phyloP scores from a whole-genome alignment of 345 rosid species.

The Garcia nutans region DNA sequence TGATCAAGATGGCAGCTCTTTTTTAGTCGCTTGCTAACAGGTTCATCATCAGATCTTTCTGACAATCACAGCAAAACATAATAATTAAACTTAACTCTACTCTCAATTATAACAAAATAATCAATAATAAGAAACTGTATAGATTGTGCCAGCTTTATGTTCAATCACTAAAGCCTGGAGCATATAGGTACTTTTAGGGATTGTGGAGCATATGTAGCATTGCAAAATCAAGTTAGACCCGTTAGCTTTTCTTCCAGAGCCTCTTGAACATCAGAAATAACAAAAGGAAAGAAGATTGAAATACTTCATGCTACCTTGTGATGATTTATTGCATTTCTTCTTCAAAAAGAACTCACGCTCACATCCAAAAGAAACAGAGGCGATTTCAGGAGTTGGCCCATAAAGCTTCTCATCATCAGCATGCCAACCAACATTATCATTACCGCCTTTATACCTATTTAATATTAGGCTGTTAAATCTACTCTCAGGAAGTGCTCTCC shows the following conservation, averaged over 20 bases:
- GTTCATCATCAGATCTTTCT: conserved; percentile 41
- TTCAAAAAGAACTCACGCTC: conserved; percentile 78
- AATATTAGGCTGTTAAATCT: conserved; percentile 80
- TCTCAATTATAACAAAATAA: not conserved
- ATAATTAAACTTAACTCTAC: not conserved
- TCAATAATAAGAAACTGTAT: not conserved
- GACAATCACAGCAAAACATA: not conserved
- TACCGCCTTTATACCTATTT: conserved; percentile 73
- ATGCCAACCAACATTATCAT: conserved; percentile 85
- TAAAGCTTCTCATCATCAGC: conserved; percentile 82
- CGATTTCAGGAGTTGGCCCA: conserved; percentile 70
- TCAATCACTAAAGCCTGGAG: not conserved
- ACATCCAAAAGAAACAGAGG: conserved; percentile 86
- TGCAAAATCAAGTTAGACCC: not conserved
- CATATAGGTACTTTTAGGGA: not conserved
- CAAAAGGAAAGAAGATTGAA: not conserved
- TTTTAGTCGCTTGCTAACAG: conserved; percentile 52
- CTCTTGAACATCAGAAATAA: not conserved
- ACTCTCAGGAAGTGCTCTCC: conserved; percentile 68
- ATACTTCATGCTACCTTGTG: conserved; percentile 37
- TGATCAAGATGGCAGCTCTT: conserved; percentile 41
- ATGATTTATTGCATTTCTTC: conserved; percentile 49
- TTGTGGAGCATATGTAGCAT: not conserved
- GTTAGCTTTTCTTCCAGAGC: not conserved
- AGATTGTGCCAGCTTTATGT: not conserved